Conservation (phyloP, 148 eudicot species). For the Rhododendron williamsianum region DNA sequence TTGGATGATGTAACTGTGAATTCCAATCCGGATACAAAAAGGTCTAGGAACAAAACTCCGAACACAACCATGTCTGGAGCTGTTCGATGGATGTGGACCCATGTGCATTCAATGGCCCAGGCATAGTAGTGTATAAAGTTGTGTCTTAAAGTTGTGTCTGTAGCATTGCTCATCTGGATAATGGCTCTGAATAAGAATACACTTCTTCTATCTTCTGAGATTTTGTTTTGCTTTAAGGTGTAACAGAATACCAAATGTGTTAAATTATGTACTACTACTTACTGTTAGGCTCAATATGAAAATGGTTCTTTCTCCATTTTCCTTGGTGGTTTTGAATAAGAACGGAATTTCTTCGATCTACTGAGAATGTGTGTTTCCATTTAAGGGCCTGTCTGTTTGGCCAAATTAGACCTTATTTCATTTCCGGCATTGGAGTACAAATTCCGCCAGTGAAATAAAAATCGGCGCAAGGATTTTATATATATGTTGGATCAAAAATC, state of each 20-base stretch:
- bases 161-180: neutral
- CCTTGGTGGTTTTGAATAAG: neutral
- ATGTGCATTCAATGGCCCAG: too few relatives aligned
- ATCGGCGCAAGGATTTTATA: neutral
- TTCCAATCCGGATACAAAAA: neutral
- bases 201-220: neutral
- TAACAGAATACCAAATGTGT: neutral
- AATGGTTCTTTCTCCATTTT: neutral
- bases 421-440: neutral
- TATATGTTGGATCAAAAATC: neutral
- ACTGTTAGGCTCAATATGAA: neutral
- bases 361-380: neutral
- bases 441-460: neutral
- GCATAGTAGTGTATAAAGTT: too few relatives aligned
- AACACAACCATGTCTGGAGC: neutral
- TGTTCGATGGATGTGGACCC: too few relatives aligned
- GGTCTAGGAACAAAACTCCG: neutral
- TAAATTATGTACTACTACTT: neutral
- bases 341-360: neutral
- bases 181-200: neutral
- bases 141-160: too few relatives aligned
- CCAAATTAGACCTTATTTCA: neutral
- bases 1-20: constrained; percentile 1
- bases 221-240: neutral
- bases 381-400: neutral